Conservation (phyloP, 108 stramenopile species). For the Conticribra guillardii region DNA sequence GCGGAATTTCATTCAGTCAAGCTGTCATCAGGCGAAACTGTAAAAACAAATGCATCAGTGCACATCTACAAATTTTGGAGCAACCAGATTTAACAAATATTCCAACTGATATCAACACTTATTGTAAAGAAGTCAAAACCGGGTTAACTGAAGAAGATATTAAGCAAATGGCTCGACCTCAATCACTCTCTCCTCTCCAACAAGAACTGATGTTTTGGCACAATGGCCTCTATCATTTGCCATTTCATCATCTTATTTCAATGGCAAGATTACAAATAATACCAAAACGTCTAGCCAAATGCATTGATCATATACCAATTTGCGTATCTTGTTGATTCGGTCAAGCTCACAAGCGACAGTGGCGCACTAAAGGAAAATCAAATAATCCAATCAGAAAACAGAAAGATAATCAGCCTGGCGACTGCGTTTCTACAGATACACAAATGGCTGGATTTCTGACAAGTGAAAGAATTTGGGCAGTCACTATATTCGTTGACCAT, state of each 20-base stretch:
- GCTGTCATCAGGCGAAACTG: neutral
- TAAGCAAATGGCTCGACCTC: slow-evolving; percentile 2
- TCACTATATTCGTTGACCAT: slow-evolving; percentile 55
- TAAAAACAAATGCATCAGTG: neutral
- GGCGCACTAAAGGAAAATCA: slow-evolving; percentile 16
- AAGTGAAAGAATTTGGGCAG: slow-evolving; percentile 34
- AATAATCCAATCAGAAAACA: neutral
- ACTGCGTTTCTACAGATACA: slow-evolving; percentile 46
- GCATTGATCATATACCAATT: slow-evolving; percentile 13
- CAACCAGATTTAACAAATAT: slow-evolving; percentile 23
- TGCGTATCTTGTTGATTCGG: slow-evolving; percentile 33
- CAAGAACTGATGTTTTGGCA: slow-evolving; percentile 23
- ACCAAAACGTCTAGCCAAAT: slow-evolving; percentile 16
- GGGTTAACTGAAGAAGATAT: slow-evolving; percentile 4
- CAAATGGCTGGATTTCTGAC: slow-evolving; percentile 26
- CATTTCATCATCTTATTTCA: slow-evolving; percentile 15
- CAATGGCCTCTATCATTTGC: slow-evolving; percentile 18
- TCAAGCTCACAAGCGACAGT: slow-evolving; percentile 13
- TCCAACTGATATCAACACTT: neutral
- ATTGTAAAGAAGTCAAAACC: slow-evolving; percentile 4
- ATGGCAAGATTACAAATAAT: slow-evolving; percentile 13
- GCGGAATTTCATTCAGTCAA: slow-evolving; percentile 3
- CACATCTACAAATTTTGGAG: neutral
- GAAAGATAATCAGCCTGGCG: slow-evolving; percentile 20
- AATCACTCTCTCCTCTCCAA: slow-evolving; percentile 28